Conservation (phyloP, 208 protist species). For the Trichomonas gallinae region DNA sequence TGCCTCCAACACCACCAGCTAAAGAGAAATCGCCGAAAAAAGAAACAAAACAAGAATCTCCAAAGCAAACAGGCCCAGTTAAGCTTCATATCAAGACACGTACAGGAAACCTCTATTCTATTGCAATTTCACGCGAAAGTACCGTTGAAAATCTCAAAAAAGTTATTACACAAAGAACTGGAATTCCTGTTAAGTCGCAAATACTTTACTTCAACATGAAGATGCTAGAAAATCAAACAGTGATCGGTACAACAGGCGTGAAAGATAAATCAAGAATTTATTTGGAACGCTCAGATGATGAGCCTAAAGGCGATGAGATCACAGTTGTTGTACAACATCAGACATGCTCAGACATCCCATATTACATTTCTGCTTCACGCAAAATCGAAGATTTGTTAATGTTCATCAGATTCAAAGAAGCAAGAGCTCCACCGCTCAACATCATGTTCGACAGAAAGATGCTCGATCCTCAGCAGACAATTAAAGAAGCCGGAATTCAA, state of each 20-base stretch:
- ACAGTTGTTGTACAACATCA: neutral
- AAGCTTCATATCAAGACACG: neutral
- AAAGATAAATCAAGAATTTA: neutral
- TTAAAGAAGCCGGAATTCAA: neutral
- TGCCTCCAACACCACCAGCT: neutral
- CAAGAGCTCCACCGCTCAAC: neutral
- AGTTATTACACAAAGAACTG: neutral
- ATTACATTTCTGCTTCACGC: neutral
- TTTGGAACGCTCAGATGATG: neutral
- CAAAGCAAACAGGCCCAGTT: neutral
- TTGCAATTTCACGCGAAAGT: neutral
- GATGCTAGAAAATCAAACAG: neutral
- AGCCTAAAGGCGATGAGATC: neutral
- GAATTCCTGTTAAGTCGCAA: neutral
- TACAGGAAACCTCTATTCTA: neutral
- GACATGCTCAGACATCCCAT: neutral
- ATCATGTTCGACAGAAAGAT: neutral
- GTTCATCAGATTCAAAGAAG: neutral
- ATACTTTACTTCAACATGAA: neutral
- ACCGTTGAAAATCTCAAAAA: neutral
- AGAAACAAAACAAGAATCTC: neutral
- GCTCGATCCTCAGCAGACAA: neutral
- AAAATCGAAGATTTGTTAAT: neutral
- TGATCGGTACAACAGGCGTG: neutral
- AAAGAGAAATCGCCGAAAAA: neutral